Evolutionary conservation across 441 rosid species (phyloP), one percentile per base, ranked within the genome.

Genomic region (Croton laevigatus): DNA sequence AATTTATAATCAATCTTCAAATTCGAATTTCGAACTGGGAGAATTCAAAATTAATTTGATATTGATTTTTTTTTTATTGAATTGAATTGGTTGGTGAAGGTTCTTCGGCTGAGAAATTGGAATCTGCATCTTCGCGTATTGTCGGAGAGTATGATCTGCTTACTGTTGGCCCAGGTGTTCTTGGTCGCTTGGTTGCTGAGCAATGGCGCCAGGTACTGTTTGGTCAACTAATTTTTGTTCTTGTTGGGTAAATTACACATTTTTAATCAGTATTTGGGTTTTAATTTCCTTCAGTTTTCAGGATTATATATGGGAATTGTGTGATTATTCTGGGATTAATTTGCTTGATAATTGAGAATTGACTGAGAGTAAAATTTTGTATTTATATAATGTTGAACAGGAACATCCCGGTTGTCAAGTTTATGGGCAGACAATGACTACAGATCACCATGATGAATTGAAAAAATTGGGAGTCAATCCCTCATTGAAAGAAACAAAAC

Each of bases 161-260:
- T 65, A 89, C 91, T 63, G 89, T 91, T 23, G 98, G 98, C 59
- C 93, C 98, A 0, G 97, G 98, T 60, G 97, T 92, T 81, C 97
- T 94, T 65, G 97, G 98, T 76, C 96, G 96, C 49, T 82, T 90
- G 72, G 98, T 90, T 45, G 97, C 97, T 44, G 80, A 88, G 79
- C 68, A 86, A 68, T 93, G 97, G 98, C 81, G 81, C 66, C 76
- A 85, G 92, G 96, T 72, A 77, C 8, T 40, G 6, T 37, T 71
- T 73, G 36, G 58, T 32, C 60, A 38, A 37, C 12, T n/a, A 59
- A 68, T 16, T 54, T 42, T 11, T 12, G 22, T 62, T 6, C 20
- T 62, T 42, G 34, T 32, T 53, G 54, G 51, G 14, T 49, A 3
- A 54, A 22, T 9, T 54, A 8, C 32, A 23, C 58, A 53, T 6